Base-by-base conservation (phyloP, 2,329 filamentous ascomycete species). In the Calonectria multiphialidica region DNA sequence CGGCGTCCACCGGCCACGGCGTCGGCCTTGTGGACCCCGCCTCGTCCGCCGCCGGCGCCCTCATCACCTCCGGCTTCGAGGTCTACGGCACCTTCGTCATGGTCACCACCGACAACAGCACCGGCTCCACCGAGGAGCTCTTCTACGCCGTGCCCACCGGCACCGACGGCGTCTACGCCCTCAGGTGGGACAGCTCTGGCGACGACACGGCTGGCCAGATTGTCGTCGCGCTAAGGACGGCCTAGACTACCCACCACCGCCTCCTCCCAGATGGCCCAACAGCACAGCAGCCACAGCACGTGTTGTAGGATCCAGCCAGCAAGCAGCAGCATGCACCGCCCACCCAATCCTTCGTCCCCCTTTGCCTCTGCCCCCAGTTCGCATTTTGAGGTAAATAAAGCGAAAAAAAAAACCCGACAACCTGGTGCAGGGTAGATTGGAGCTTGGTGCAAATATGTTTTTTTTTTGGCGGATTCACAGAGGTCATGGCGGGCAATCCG, bases 171-270 rank as follows among this genome's bases (percentile, higher is more conserved):
- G 30, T 74, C 3, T 74, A 69, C 45, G 28, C 61, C 28, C 50
- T 74, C 44, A 55, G 45, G 7, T 74, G 72, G 72, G 68, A 74
- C 59, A 61, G 53, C 21, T 65, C 71, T n/a, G 61, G 40, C 16
- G 71, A 71, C 21, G 59, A 40, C 2, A 42, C 25, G 12, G 44
- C 59, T n/a, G 59, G 49, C 15, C 18, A 59, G 13, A 40, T 70
- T 12, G 33, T 55, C 18, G n/a, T 72, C 35, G 61, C 70, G n/a
- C 53, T 72, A 18, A 72, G 44, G 23, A 55, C 45, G n/a, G 63
- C 59, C 23, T 49, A 59, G 5, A 61, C 28, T 18, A 44, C 42
- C 28, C 3, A 61, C 28, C 42, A 44, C 42, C 28, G 28, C 28
- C 28, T 30, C 28, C 28, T 30, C n/a, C n/a, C n/a, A n/a, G n/a